A percentile compares a stretch with the other conserved stretches of the same genome.
These are phyloP conservation scores for Daldinia eschscholtzii DNA, from an alignment of 2,329 filamentous ascomycete species.

Conservation along the genomic window DNA sequence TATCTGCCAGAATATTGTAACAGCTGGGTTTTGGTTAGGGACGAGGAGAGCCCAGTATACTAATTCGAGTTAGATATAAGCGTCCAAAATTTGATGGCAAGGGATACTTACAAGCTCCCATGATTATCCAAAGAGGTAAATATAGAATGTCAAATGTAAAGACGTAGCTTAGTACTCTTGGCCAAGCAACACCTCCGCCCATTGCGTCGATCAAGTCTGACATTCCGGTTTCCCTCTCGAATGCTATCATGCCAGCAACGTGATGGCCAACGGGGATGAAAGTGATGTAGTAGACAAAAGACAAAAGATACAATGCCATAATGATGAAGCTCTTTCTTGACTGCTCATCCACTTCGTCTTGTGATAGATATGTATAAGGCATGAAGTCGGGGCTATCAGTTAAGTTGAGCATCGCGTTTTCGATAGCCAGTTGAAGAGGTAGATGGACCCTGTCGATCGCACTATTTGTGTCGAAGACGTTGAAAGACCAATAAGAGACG, in stretches of 20 bases:
- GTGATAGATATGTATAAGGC: constrained; percentile 49
- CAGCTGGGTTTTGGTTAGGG: constrained; percentile 47
- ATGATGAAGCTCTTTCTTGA: constrained; percentile 72
- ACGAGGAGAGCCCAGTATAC: constrained; percentile 53
- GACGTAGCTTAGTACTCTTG: constrained; percentile 73
- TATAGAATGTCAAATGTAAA: constrained; percentile 78
- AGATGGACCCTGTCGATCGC: constrained; percentile 75
- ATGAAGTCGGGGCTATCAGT: constrained; percentile 42
- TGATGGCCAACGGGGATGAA: constrained; percentile 79
- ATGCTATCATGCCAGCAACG: constrained; percentile 76
- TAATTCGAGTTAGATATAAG: constrained; percentile 59
- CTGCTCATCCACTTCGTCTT: constrained; percentile 66
- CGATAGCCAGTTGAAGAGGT: constrained; percentile 71
- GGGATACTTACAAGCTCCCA: constrained; percentile 53
- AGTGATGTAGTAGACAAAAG: constrained; percentile 75
- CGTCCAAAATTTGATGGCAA: constrained; percentile 48
- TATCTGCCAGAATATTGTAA: constrained; percentile 61
- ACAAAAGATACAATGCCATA: constrained; percentile 74
- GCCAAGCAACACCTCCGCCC: constrained; percentile 74
- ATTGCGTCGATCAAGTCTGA: constrained; percentile 82
- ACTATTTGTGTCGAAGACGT: constrained; percentile 68
- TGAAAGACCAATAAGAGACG: constrained; percentile 67
- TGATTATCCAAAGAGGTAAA: constrained; percentile 60
- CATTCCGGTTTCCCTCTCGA: constrained; percentile 77
- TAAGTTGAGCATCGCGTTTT: constrained; percentile 47